These are phyloP conservation scores for Eucalyptus marginata DNA, from an alignment of 345 rosid genomes.

Conservation along the genomic window DNA sequence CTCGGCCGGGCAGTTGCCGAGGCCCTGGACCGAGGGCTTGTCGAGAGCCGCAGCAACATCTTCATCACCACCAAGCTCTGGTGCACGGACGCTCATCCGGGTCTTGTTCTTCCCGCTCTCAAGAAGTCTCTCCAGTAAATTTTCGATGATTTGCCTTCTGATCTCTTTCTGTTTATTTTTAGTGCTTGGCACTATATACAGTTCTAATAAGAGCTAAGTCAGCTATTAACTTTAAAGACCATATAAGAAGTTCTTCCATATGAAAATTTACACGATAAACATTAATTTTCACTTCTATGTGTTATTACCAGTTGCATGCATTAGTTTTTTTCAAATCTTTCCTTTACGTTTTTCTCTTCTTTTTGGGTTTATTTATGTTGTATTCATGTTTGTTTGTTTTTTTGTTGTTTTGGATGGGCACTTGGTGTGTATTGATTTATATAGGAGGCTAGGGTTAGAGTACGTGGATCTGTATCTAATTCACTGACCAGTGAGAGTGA, in stretches of 20 bases:
- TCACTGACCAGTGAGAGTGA: neutral
- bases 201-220: neutral
- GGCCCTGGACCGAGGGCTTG: conserved; percentile 22
- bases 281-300: no score
- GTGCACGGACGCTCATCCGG: conserved; percentile 28
- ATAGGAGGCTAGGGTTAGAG: conserved; percentile 18
- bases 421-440: no score
- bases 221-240: neutral
- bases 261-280: neutral
- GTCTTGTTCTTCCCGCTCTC: conserved; percentile 38
- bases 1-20: conserved; percentile 40
- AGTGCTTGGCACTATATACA: neutral
- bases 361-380: no score
- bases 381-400: no score
- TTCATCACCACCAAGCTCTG: conserved; percentile 57
- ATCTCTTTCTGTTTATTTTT: neutral
- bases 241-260: neutral
- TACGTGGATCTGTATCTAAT: conserved; percentile 26
- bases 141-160: neutral
- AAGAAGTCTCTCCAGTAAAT: conserved; percentile 8
- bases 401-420: no score
- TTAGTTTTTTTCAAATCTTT: no score
- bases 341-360: no score
- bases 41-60: conserved; percentile 28
- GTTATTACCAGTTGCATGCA: no score